Evolutionary conservation across 805 yeast species (phyloP), one percentile per base, ranked within the genome.

Genomic region (Candida hispaniensis): DNA sequence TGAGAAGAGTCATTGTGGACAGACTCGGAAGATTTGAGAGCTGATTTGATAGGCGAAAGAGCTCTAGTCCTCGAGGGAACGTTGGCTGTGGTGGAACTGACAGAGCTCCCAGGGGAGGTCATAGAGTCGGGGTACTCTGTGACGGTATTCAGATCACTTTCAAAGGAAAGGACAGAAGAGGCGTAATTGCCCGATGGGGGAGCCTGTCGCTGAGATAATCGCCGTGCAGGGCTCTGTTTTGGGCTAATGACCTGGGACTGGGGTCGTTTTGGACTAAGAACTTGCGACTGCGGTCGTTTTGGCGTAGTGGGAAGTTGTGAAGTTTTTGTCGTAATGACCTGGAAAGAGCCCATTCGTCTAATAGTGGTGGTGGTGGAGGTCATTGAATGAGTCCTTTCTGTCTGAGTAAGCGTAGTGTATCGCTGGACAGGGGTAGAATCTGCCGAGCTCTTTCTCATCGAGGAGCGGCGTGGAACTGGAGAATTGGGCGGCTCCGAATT

Each of bases 341-440:
- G 55, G 41, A 56, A 57, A 10, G 59, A 47, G 30, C 61, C 61
- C 43, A 54, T 39, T 19, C 50, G 54, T 20, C 56, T 51, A 20
- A 56, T 47, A 1, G 61, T 57, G 5, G 59, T 54, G 15, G 58
- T 55, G n/a, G 36, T 32, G n/a, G 36, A 32, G 12, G 61, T 57
- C 14, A 57, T 42, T 11, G 59, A 54, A 48, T 54, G 44, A 6
- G 61, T 52, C 18, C 61, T 47, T 27, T 56, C 61, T 11, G 51
- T 44, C 38, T 48, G 46, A 13, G 47, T 50, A 6, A 48, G 43
- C 9, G 51, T 46, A 51, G 40, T 28, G 50, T 51, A 39, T 49
- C 46, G 14, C 16, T 27, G 30, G 6, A 26, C 26, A 7, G 33
- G 30, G 12, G 41, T 16, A 2, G 15, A 16, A 16, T 19, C 25